These are phyloP conservation scores for Solanum clarkiae DNA, from an alignment of 257 asterid genomes.

Conservation along the genomic window DNA sequence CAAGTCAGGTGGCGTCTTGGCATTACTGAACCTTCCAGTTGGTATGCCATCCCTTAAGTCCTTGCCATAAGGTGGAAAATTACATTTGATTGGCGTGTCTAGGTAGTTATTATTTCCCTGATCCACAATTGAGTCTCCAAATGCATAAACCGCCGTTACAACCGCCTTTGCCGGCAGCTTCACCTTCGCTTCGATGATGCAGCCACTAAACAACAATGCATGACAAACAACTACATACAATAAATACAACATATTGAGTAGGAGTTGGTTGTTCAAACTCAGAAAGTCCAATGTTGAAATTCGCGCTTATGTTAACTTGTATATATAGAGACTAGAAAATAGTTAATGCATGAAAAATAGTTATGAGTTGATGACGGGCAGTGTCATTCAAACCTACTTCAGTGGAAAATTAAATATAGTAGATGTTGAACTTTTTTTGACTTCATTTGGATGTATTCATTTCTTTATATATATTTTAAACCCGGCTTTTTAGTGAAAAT, in stretches of 20 bases:
- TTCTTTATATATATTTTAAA: too few species aligned
- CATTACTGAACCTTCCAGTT: conserved; percentile 50
- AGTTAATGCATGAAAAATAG: background rate
- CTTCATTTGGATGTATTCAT: too few species aligned
- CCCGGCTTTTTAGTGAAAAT: too few species aligned
- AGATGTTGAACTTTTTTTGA: too few species aligned
- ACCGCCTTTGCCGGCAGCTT: conserved; percentile 7
- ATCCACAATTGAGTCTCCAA: conserved; percentile 59
- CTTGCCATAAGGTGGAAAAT: conserved; percentile 50
- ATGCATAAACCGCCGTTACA: conserved; percentile 40
- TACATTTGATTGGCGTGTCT: conserved; percentile 20
- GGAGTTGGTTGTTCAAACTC: background rate
- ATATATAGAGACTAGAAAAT: background rate
- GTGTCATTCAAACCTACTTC: too few species aligned
- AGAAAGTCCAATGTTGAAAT: background rate
- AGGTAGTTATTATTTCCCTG: conserved; percentile 46
- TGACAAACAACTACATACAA: background rate
- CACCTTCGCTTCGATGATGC: background rate
- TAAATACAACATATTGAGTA: background rate
- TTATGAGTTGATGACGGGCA: background rate
- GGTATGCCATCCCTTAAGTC: conserved; percentile 48
- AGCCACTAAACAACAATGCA: background rate
- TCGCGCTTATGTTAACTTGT: background rate
- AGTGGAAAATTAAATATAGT: too few species aligned
- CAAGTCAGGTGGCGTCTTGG: conserved; percentile 50